Conservation (phyloP, 129 eudicot species). For the carrot (Daucus carota) region DH1_v3.0 NC_030386.2:4855001-4855500, state of each 20-base stretch:
- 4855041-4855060: not conserved
- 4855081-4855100: not conserved
- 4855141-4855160: conserved; percentile 6
- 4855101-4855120: not conserved
- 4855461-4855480: not conserved
- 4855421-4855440: not conserved
- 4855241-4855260: conserved; percentile 7
- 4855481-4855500: not conserved
- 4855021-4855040: not conserved
- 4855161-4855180: not conserved
- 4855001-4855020: not conserved
- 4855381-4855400: not conserved
- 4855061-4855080: not conserved
- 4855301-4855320: conserved; percentile 65
- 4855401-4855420: not conserved
- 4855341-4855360: conserved; percentile 21
- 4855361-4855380: not conserved
- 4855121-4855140: not conserved
- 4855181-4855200: not conserved
- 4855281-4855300: conserved; percentile 29
- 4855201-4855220: not conserved
- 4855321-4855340: conserved; percentile 69
- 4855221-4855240: not conserved
- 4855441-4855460: not conserved
- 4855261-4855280: conserved; percentile 54